These are phyloP conservation scores for Orychophragmus violaceus DNA, from an alignment of 345 rosid genomes.

Conservation along the genomic window DNA sequence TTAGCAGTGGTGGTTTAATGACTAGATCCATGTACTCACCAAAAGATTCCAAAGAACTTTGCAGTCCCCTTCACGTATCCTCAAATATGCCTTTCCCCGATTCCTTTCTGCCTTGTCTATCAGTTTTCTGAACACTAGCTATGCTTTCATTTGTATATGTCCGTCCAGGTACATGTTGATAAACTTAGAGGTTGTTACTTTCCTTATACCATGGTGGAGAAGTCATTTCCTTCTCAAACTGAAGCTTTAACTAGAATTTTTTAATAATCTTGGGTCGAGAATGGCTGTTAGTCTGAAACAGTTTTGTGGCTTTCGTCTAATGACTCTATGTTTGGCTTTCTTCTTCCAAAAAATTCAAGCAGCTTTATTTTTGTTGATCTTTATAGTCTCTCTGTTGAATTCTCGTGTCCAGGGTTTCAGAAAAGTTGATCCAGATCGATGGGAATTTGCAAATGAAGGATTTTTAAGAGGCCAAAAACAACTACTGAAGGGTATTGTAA, in stretches of 20 bases:
- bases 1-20: conserved; percentile 3
- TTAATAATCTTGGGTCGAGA: conserved; percentile 4
- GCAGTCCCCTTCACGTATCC: conserved; percentile 16
- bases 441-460: conserved; percentile 89
- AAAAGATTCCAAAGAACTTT: conserved; percentile 19
- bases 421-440: conserved; percentile 82
- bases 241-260: background rate
- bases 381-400: background rate
- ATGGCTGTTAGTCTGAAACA: conserved; percentile 15
- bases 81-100: conserved; percentile 13
- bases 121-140: conserved; percentile 27
- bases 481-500: conserved; percentile 52
- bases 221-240: background rate
- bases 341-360: background rate
- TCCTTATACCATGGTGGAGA: background rate
- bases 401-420: conserved; percentile 61
- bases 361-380: background rate
- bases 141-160: conserved; percentile 17
- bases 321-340: background rate
- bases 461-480: conserved; percentile 81
- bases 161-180: conserved; percentile 13
- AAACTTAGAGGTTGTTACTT: conserved; percentile 12
- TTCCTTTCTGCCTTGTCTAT: conserved; percentile 1
- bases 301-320: conserved; percentile 10
- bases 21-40: conserved; percentile 13